These are phyloP conservation scores for Cornus controversa DNA, from an alignment of 148 eudicot species.

Conservation along the genomic window DNA sequence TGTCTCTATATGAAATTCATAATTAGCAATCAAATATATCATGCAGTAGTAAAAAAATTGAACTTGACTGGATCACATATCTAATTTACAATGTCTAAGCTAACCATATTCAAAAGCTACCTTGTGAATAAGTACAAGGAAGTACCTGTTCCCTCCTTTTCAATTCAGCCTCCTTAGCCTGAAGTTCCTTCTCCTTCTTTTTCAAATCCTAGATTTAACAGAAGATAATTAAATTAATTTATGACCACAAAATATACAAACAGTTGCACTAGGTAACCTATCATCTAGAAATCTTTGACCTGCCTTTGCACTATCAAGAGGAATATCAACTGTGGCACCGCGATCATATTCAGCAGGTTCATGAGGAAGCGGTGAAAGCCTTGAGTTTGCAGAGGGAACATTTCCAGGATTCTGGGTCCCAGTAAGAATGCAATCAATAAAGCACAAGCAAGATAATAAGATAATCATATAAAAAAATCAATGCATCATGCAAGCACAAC, in stretches of 20 bases:
- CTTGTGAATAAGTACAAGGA: background rate
- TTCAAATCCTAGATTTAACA: constrained; percentile 45
- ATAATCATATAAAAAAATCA: background rate
- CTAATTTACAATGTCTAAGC: background rate
- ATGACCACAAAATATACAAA: background rate
- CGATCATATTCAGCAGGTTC: constrained; percentile 66
- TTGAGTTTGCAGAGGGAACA: constrained; percentile 49
- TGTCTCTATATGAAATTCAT: background rate
- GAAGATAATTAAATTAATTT: background rate
- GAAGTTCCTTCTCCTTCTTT: constrained; percentile 58
- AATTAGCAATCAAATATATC: background rate
- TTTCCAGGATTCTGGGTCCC: constrained; percentile 44
- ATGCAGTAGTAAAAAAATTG: background rate
- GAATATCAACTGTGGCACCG: constrained; percentile 60
- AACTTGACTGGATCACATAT: background rate
- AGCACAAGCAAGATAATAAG: background rate
- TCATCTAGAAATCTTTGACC: background rate
- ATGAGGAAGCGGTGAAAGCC: constrained; percentile 67
- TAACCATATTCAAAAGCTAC: background rate
- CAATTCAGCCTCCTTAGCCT: constrained; percentile 69
- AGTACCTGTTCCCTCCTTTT: constrained; percentile 60
- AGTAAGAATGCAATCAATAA: constrained; percentile 6
- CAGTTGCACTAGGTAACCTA: background rate
- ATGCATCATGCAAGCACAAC: background rate
- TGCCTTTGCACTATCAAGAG: constrained; percentile 57